Conservation (phyloP, 306 rosid genomes). For the Astragalus membranaceus region DNA sequence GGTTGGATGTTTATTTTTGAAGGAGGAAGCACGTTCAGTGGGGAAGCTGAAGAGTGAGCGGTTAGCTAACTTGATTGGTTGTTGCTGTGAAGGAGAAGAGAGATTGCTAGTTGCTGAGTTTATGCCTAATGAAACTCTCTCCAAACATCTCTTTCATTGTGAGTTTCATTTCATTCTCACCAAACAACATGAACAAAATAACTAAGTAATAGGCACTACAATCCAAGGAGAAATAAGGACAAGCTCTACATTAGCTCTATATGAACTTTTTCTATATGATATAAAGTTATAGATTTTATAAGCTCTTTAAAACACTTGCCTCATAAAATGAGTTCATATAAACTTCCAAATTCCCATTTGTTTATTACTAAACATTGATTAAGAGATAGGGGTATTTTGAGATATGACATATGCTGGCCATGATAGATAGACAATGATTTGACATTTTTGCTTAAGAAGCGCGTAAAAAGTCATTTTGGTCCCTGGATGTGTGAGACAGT, state of each 20-base stretch:
- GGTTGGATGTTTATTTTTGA: slow-evolving; percentile 9
- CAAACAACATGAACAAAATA: neutral
- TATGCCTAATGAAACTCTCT: slow-evolving; percentile 91
- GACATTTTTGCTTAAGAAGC: neutral
- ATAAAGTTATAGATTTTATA: no score
- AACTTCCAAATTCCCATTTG: no score
- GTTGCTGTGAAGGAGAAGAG: slow-evolving; percentile 86
- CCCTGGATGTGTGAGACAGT: no score
- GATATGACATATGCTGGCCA: neutral
- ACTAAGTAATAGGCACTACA: neutral
- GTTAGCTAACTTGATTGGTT: slow-evolving; percentile 77
- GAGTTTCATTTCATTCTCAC: slow-evolving; percentile 8
- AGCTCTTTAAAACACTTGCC: no score
- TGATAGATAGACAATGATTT: neutral
- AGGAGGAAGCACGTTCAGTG: slow-evolving; percentile 87
- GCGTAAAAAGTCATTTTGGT: no score
- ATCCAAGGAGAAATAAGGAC: no score
- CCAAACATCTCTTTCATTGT: slow-evolving; percentile 92
- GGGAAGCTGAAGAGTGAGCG: slow-evolving; percentile 73
- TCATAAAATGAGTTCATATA: no score
- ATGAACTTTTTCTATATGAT: no score
- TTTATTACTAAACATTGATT: neutral
- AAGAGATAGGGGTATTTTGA: neutral
- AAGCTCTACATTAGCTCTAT: no score
- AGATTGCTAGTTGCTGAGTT: slow-evolving; percentile 87